Percentiles rank a stretch among this genome's conserved stretches.
Evolutionary conservation across 2,329 filamentous ascomycete species (phyloP).

Genomic region (Sarocladium brachiariae): DNA sequence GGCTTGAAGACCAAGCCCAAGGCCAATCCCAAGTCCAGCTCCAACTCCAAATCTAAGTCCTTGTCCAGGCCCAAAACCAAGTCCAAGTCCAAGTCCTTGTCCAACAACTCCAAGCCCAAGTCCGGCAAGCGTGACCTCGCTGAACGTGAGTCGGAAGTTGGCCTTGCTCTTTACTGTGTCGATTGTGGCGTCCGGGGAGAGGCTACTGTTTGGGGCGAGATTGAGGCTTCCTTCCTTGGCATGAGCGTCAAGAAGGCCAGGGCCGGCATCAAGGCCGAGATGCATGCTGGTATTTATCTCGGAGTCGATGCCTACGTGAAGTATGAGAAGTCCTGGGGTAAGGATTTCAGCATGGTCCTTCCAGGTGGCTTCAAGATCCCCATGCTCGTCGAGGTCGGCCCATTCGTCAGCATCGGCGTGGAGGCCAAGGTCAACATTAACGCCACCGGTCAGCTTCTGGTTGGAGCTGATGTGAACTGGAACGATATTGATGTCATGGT

Average conservation of each 20-base stretch:
- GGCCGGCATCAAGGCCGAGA: constrained; percentile 7
- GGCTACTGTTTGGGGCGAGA: background rate
- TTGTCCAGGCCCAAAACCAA: background rate
- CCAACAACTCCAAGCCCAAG: background rate
- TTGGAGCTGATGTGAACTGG: background rate
- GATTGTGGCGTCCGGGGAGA: background rate
- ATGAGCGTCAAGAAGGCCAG: background rate
- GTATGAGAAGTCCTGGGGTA: constrained; percentile 8
- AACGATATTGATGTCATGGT: background rate
- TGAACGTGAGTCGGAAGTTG: background rate
- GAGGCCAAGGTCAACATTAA: background rate
- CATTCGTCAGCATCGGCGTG: background rate
- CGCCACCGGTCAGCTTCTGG: background rate
- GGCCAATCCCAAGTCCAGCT: background rate
- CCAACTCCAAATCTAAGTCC: background rate
- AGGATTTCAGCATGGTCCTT: background rate
- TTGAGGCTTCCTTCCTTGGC: background rate
- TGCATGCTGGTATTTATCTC: constrained; percentile 8
- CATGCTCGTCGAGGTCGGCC: background rate
- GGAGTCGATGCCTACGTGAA: constrained; percentile 1
- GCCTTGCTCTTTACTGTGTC: background rate
- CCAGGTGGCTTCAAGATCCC: background rate
- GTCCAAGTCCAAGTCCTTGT: background rate
- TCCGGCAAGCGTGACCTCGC: too few species aligned
- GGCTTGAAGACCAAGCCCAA: background rate